Conservation (phyloP, 2,329 filamentous ascomycete genomes). For the Pestalotiopsis sp. region DNA sequence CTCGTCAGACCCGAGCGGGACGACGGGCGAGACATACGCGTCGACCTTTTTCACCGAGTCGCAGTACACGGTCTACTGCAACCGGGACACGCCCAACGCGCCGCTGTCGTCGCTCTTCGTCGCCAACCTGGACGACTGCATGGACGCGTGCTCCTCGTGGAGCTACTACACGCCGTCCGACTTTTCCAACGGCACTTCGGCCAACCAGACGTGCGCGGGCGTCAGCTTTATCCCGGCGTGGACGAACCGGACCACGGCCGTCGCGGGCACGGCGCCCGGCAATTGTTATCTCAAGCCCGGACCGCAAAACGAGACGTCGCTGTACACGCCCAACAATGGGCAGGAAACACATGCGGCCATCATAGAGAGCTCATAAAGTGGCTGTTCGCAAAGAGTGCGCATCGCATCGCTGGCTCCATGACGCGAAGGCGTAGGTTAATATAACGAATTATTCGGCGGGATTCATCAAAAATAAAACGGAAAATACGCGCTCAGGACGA, state of each 20-base stretch:
- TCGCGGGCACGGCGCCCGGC: slow-evolving; percentile 37
- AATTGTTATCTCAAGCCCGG: slow-evolving; percentile 49
- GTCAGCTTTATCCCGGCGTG: slow-evolving; percentile 46
- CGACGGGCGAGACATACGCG: slow-evolving; percentile 41
- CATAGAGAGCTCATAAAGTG: slow-evolving; percentile 13
- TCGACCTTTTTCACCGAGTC: slow-evolving; percentile 37
- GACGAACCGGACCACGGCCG: slow-evolving; percentile 39
- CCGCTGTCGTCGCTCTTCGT: slow-evolving; percentile 45
- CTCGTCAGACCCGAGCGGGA: slow-evolving; percentile 33
- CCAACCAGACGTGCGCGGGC: slow-evolving; percentile 38
- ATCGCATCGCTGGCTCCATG: neutral
- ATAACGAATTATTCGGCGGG: no score
- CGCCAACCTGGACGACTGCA: slow-evolving; percentile 45
- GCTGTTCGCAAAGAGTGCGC: neutral
- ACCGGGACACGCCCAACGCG: slow-evolving; percentile 39
- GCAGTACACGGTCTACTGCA: slow-evolving; percentile 46
- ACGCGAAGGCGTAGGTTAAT: neutral
- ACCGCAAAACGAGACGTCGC: slow-evolving; percentile 30
- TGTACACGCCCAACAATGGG: slow-evolving; percentile 35
- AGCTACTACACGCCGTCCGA: slow-evolving; percentile 30
- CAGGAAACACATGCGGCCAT: slow-evolving; percentile 40
- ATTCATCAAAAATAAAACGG: no score
- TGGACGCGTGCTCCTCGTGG: slow-evolving; percentile 49
- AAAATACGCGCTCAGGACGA: no score
- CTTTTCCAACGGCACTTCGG: slow-evolving; percentile 25